Evolutionary conservation across 129 eudicot genomes (phyloP).

Genomic region (Arctium minus): DNA sequence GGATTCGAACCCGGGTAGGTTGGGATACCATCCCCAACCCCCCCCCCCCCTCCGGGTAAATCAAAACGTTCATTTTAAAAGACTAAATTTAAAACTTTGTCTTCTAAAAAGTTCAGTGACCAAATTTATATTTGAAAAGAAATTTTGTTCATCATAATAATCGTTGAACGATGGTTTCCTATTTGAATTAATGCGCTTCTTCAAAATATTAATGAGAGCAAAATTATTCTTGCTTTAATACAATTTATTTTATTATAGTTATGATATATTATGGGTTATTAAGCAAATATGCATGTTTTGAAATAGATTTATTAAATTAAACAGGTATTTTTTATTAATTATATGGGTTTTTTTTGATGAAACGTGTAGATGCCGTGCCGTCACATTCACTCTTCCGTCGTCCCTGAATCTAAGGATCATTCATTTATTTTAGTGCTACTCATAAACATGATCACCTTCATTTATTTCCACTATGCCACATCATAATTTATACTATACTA

Average conservation of each 20-base stretch:
- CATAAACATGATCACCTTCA: constrained; percentile 6
- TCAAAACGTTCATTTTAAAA: too few relatives aligned
- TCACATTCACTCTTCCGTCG: constrained; percentile 40
- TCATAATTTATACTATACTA: neutral
- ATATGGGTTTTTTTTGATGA: neutral
- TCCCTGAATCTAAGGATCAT: constrained; percentile 35
- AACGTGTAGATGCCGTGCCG: constrained; percentile 47
- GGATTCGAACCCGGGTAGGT: too few relatives aligned
- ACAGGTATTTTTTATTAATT: neutral
- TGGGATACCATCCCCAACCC: too few relatives aligned
- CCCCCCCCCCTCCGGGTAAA: neutral
- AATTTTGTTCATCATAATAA: too few relatives aligned
- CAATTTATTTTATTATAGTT: neutral
- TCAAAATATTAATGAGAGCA: neutral
- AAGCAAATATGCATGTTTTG: neutral
- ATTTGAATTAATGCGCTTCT: neutral
- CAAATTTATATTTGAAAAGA: neutral
- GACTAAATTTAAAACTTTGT: too few relatives aligned
- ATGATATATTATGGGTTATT: neutral
- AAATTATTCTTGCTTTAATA: neutral
- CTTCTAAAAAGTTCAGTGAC: too few relatives aligned
- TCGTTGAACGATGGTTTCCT: too few relatives aligned
- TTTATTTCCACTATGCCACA: neutral
- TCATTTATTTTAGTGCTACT: constrained; percentile 27
- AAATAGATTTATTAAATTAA: neutral